These are phyloP conservation scores for Clavaria fumosa DNA, from an alignment of 768 basidiomycete species.

Conservation along the genomic window DNA sequence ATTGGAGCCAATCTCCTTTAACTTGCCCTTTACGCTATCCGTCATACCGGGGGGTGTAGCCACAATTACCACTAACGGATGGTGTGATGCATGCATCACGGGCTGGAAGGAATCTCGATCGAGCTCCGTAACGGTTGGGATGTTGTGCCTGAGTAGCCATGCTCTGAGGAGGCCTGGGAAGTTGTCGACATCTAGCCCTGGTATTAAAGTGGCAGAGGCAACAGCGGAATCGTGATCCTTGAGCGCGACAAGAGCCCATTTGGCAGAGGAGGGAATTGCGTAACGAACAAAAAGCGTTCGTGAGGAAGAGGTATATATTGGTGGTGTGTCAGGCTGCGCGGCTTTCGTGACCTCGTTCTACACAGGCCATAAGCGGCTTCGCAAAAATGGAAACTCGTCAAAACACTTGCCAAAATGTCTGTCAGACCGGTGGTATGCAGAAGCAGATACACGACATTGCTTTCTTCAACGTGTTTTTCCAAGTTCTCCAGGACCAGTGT, in stretches of 20 bases:
- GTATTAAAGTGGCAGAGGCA: slow-evolving; percentile 31
- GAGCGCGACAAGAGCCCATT: slow-evolving; percentile 54
- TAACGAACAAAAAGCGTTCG: slow-evolving; percentile 23
- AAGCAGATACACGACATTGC: slow-evolving; percentile 38
- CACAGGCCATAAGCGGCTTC: not conserved
- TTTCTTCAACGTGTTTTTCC: slow-evolving; percentile 18
- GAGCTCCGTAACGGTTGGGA: slow-evolving; percentile 63
- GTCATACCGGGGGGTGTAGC: slow-evolving; percentile 26
- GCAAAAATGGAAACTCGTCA: not conserved
- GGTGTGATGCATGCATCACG: slow-evolving; percentile 69
- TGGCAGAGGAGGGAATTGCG: slow-evolving; percentile 21
- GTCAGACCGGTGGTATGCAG: slow-evolving; percentile 31
- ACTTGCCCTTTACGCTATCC: slow-evolving; percentile 28
- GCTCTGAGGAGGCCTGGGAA: slow-evolving; percentile 20
- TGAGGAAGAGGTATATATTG: slow-evolving; percentile 27
- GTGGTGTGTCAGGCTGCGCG: slow-evolving; percentile 28
- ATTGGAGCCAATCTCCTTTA: slow-evolving; percentile 37
- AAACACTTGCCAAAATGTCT: slow-evolving; percentile 19
- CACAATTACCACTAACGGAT: slow-evolving; percentile 67
- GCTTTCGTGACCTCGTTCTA: slow-evolving; percentile 24
- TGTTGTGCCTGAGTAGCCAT: slow-evolving; percentile 57
- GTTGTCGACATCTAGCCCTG: no score
- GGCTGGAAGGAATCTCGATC: slow-evolving; percentile 65
- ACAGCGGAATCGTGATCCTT: slow-evolving; percentile 38
- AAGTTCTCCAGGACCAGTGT: slow-evolving; percentile 29